A percentile compares a stretch with the other conserved stretches of the same genome.
These are phyloP conservation scores for Saccharata proteae DNA, from an alignment of 2,329 filamentous ascomycete genomes.

Conservation along the genomic window DNA sequence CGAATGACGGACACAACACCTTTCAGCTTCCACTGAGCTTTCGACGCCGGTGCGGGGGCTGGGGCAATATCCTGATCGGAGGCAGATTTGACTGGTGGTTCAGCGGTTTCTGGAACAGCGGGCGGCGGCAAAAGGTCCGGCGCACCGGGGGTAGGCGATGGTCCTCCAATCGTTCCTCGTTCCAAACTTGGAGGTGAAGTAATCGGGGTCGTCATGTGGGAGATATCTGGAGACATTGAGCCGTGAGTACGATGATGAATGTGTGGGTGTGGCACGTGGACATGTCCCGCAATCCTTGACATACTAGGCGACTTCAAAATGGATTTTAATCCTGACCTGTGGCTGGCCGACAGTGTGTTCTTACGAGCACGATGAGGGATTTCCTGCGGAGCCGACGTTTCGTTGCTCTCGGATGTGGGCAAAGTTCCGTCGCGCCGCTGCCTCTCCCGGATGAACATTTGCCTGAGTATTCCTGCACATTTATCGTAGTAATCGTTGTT, in stretches of 20 bases:
- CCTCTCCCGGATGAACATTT: constrained; percentile 78
- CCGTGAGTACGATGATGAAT: constrained; percentile 20
- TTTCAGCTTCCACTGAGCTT: constrained; percentile 96
- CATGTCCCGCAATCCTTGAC: constrained; percentile 42
- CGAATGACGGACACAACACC: constrained; percentile 94
- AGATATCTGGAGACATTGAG: constrained; percentile 34
- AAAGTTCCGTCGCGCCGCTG: constrained; percentile 41
- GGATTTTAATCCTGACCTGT: constrained; percentile 40
- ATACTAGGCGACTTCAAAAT: constrained; percentile 55
- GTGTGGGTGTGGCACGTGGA: constrained; percentile 28
- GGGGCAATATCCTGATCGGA: constrained; percentile 20
- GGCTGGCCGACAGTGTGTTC: constrained; percentile 19
- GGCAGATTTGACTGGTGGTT: constrained; percentile 16
- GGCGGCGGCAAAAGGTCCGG: constrained; percentile 20
- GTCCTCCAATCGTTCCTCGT: constrained; percentile 20
- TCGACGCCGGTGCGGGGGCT: constrained; percentile 46
- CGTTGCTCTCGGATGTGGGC: constrained; percentile 33
- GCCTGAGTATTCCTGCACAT: constrained; percentile 71
- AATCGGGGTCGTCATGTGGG: constrained; percentile 28
- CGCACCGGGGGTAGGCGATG: constrained; percentile 1
- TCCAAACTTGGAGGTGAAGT: constrained; percentile 33
- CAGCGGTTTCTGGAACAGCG: constrained; percentile 16
- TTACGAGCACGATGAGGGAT: constrained; percentile 17
- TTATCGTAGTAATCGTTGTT: constrained; percentile 98
- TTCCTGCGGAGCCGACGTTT: constrained; percentile 5